Evolutionary conservation across 108 stramenopile genomes (phyloP).

Genomic region (Licmophora abbreviata): DNA sequence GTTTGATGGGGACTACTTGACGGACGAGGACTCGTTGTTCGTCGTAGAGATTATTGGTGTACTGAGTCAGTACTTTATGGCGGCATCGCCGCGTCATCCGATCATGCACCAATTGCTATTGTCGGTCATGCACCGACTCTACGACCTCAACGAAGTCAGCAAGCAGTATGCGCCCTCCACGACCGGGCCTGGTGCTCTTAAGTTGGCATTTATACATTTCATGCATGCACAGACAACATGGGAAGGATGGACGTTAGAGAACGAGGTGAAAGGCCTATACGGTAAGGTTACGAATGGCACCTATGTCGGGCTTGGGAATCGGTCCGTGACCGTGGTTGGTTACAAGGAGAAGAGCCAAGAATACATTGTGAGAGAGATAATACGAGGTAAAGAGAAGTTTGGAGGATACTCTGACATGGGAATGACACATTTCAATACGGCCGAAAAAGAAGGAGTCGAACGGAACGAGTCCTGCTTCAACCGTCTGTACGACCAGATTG

Average conservation of each 20-base stretch:
- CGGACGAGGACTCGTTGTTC: constrained; percentile 39
- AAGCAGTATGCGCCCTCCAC: constrained; percentile 15
- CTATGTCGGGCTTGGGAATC: neutral
- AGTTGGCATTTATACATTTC: too few relatives aligned
- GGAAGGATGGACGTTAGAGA: too few relatives aligned
- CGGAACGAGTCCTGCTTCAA: too few relatives aligned
- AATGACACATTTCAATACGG: too few relatives aligned
- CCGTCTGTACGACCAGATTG: too few relatives aligned
- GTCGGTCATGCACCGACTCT: neutral
- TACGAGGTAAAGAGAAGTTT: too few relatives aligned
- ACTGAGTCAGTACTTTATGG: constrained; percentile 47
- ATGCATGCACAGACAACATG: too few relatives aligned
- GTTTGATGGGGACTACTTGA: constrained; percentile 8
- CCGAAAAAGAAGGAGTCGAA: too few relatives aligned
- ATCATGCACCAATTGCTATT: neutral
- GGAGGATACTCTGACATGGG: too few relatives aligned
- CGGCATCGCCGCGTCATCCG: constrained; percentile 52
- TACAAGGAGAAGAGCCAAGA: neutral
- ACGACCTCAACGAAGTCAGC: constrained; percentile 8
- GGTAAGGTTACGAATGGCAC: neutral
- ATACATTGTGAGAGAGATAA: too few relatives aligned
- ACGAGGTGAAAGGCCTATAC: too few relatives aligned
- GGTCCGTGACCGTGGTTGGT: neutral
- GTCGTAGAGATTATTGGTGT: constrained; percentile 42
- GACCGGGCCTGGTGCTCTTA: neutral